Conservation (phyloP, 2,329 filamentous ascomycete species). For the Aspergillus latus region DNA sequence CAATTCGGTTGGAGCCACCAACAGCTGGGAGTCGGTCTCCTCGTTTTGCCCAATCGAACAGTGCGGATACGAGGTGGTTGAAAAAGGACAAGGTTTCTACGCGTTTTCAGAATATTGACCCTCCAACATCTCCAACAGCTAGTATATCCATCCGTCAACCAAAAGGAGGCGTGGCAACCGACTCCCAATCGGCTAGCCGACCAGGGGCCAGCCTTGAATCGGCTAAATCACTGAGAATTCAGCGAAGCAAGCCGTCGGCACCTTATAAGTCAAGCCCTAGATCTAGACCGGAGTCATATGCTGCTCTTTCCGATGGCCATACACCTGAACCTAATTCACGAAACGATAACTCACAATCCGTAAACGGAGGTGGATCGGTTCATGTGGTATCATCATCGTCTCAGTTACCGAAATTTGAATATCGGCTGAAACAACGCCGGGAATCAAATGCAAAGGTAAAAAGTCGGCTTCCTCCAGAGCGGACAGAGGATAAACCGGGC, state of each 20-base stretch:
- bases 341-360: not conserved
- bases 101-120: slow-evolving; percentile 35
- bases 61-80: slow-evolving; percentile 26
- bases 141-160: slow-evolving; percentile 23
- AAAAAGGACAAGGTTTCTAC: slow-evolving; percentile 31
- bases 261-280: not conserved
- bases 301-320: not conserved
- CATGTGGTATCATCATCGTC: slow-evolving; percentile 38
- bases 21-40: not conserved
- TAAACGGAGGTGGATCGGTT: slow-evolving; percentile 25
- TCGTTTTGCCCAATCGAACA: slow-evolving; percentile 3
- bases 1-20: not conserved
- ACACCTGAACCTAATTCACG: not conserved
- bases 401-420: slow-evolving; percentile 42
- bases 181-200: not conserved
- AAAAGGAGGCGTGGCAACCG: slow-evolving; percentile 16
- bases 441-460: slow-evolving; percentile 15
- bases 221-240: not conserved
- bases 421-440: slow-evolving; percentile 28
- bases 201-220: not conserved
- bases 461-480: not conserved
- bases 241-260: not conserved
- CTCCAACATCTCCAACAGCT: slow-evolving; percentile 38
- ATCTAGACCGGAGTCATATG: not conserved
- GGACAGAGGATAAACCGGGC: not conserved